Evolutionary conservation across 1,139 yeast species (phyloP).

Genomic region (Oligophagozyma castellii): DNA sequence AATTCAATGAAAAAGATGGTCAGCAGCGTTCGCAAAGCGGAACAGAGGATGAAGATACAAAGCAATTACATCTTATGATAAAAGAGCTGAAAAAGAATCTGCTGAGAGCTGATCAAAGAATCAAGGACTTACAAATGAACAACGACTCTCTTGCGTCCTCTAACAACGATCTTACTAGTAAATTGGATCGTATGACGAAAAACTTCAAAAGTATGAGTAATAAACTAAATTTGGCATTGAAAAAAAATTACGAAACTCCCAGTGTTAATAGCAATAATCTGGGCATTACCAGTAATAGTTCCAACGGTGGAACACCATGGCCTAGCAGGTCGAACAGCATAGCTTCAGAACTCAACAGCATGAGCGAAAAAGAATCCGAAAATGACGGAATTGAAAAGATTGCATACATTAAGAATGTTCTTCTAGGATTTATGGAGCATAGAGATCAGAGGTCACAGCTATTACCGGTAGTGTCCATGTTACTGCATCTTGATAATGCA

Average conservation of each 20-base stretch:
- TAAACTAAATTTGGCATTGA: conserved; percentile 30
- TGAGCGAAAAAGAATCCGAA: conserved; percentile 16
- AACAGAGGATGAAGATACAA: no score
- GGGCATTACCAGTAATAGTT: conserved; percentile 7
- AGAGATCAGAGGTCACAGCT: conserved; percentile 79
- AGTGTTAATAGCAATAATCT: conserved; percentile 16
- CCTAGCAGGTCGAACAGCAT: conserved; percentile 5
- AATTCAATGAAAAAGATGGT: conserved; percentile 19
- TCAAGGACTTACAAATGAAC: conserved; percentile 42
- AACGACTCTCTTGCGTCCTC: conserved; percentile 46
- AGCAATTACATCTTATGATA: no score
- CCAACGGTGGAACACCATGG: conserved; percentile 2
- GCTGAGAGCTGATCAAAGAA: conserved; percentile 34
- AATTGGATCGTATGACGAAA: conserved; percentile 51
- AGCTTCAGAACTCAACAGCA: no score
- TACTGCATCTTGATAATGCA: conserved; percentile 50
- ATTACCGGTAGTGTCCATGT: conserved; percentile 70
- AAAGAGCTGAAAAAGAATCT: conserved; percentile 41
- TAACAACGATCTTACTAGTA: conserved; percentile 54
- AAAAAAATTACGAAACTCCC: background rate
- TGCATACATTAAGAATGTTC: conserved; percentile 75
- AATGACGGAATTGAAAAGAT: conserved; percentile 31
- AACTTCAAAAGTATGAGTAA: conserved; percentile 47
- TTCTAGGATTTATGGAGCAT: conserved; percentile 80
- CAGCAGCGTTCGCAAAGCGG: conserved; percentile 22